Evolutionary conservation across 202 grass and related monocot species (phyloP).

Genomic region (Carex arenaria): DNA sequence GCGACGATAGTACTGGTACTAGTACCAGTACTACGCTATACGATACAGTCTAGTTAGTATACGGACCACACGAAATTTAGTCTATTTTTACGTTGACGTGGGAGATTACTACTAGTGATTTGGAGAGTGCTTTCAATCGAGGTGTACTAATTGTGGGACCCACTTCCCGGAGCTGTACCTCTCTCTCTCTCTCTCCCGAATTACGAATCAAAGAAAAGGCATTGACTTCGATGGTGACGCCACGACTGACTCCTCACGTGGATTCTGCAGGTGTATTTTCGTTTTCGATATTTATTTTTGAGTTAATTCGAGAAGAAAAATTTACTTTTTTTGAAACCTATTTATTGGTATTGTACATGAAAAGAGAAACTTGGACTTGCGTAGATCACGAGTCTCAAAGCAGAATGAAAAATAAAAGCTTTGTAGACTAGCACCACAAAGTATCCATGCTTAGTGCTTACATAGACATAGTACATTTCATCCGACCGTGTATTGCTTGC

Average conservation of each 20-base stretch:
- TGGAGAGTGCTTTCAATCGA: neutral
- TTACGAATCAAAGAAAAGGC: neutral
- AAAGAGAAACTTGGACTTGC: neutral
- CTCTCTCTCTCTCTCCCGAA: neutral
- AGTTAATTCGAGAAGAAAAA: neutral
- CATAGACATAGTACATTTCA: neutral
- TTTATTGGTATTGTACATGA: neutral
- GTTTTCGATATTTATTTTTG: neutral
- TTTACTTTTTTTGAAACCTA: neutral
- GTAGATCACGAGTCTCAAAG: neutral
- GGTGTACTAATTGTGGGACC: neutral
- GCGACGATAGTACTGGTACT: too few species aligned
- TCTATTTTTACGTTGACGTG: neutral
- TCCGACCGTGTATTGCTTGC: neutral
- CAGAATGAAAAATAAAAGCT: neutral
- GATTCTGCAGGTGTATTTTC: neutral
- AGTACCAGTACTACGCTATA: neutral
- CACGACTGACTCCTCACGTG: constrained; percentile 13
- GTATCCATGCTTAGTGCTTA: neutral
- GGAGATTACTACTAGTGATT: neutral
- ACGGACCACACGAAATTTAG: neutral
- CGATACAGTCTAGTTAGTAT: neutral
- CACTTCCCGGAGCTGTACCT: neutral
- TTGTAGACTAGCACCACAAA: neutral
- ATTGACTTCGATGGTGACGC: neutral